These are phyloP conservation scores for Lecanicillium sp. DNA, from an alignment of 2,329 filamentous ascomycete genomes.

Conservation along the genomic window DNA sequence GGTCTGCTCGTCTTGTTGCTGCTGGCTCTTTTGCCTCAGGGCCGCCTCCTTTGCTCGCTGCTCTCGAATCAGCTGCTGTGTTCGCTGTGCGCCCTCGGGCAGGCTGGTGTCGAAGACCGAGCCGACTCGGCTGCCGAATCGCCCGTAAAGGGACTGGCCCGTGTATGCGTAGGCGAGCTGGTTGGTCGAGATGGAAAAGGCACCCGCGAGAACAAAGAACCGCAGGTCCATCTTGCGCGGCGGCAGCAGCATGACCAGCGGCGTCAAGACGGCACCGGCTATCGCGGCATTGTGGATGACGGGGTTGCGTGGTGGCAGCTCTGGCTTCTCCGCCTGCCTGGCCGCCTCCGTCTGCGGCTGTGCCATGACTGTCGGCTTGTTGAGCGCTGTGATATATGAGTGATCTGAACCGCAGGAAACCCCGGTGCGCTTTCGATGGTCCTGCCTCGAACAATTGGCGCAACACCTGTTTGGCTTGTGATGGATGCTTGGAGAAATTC, in stretches of 20 bases:
- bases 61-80: slow-evolving; percentile 37
- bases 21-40: slow-evolving; percentile 14
- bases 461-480: too few relatives aligned
- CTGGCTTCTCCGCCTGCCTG: slow-evolving; percentile 2
- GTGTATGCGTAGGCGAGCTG: slow-evolving; percentile 51
- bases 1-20: slow-evolving; percentile 20
- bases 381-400: background rate
- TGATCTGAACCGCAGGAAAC: too few relatives aligned
- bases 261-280: slow-evolving; percentile 37
- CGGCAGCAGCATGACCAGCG: slow-evolving; percentile 41
- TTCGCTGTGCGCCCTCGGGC: slow-evolving; percentile 45
- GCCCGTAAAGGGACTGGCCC: slow-evolving; percentile 42
- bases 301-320: slow-evolving; percentile 24
- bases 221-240: slow-evolving; percentile 45
- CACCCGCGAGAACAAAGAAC: slow-evolving; percentile 39
- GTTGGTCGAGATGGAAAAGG: slow-evolving; percentile 45
- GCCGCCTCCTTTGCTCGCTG: slow-evolving; percentile 33
- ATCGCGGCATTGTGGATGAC: slow-evolving; percentile 41
- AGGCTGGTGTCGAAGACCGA: slow-evolving; percentile 45
- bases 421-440: too few relatives aligned
- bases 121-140: slow-evolving; percentile 34
- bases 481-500: too few relatives aligned
- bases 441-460: too few relatives aligned
- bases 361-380: background rate
- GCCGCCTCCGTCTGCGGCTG: slow-evolving; percentile 1